A percentile compares a stretch with the other conserved stretches of the same genome.
Evolutionary conservation across 495 filamentous ascomycete species (phyloP).

Genomic region (Chaetomium fimeti): DNA sequence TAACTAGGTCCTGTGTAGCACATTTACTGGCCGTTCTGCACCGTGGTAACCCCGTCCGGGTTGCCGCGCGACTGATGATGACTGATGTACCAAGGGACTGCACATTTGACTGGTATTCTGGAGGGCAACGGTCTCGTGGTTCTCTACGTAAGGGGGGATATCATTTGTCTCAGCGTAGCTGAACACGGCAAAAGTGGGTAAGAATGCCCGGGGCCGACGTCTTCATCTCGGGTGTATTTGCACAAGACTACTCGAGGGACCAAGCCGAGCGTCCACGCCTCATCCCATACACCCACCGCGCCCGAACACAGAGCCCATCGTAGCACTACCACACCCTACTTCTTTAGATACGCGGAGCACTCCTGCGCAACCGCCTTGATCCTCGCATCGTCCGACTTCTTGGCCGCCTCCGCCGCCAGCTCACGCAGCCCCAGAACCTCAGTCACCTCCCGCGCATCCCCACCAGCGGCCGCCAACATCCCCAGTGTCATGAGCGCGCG

Average conservation of each 20-base stretch:
- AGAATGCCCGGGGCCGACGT: too few species aligned
- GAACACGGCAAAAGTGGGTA: not conserved
- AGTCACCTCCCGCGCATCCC: constrained; percentile 47
- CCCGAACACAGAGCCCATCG: not conserved
- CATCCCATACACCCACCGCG: not conserved
- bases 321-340: not conserved
- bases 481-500: constrained; percentile 79
- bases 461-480: constrained; percentile 61
- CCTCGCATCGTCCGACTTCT: constrained; percentile 53
- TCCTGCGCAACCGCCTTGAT: constrained; percentile 59
- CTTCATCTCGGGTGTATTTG: too few species aligned
- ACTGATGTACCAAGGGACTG: too few species aligned
- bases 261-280: too few species aligned
- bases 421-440: constrained; percentile 46
- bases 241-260: too few species aligned
- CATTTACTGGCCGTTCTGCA: too few species aligned
- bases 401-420: constrained; percentile 44
- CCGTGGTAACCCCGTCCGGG: too few species aligned
- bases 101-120: not conserved
- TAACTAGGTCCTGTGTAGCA: too few species aligned
- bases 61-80: too few species aligned
- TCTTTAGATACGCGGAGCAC: constrained; percentile 52
- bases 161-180: not conserved
- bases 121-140: not conserved
- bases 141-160: not conserved